phyloP scores from a whole-genome alignment of 257 asterid species.

The Solanum clarkiae region DNA sequence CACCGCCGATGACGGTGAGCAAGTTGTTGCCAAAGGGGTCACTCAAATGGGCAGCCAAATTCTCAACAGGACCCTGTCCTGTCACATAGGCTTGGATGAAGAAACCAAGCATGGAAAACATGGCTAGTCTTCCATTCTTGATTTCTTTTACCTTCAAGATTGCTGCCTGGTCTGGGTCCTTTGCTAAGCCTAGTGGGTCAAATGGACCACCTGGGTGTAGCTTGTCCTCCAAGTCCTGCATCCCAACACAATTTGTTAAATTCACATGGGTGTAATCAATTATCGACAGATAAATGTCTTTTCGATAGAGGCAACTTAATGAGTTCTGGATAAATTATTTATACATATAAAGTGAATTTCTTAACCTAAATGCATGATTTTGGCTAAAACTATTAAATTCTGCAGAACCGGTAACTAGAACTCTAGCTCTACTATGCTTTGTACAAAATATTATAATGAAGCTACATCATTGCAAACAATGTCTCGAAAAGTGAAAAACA shows the following conservation, averaged over 20 bases:
- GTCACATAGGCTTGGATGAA: slow-evolving; percentile 93
- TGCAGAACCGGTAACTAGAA: neutral
- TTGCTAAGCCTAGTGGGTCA: slow-evolving; percentile 83
- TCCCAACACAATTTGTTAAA: neutral
- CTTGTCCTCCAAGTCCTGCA: slow-evolving; percentile 82
- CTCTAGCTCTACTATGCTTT: neutral
- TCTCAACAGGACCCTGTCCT: slow-evolving; percentile 88
- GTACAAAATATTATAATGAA: neutral
- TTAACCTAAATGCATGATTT: neutral
- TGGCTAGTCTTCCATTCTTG: slow-evolving; percentile 89
- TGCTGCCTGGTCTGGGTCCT: slow-evolving; percentile 94
- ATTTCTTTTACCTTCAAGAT: slow-evolving; percentile 90
- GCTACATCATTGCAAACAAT: neutral
- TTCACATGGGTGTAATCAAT: neutral
- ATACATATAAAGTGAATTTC: neutral
- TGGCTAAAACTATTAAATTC: no score
- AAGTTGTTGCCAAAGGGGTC: slow-evolving; percentile 97
- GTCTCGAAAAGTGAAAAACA: neutral
- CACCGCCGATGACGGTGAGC: slow-evolving; percentile 78
- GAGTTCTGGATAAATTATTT: neutral
- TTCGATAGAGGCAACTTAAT: neutral
- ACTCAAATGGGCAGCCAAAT: slow-evolving; percentile 84
- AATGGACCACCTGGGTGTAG: slow-evolving; percentile 98
- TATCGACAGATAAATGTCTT: neutral
- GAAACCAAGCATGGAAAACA: slow-evolving; percentile 93